phyloP scores from a whole-genome alignment of 2,329 filamentous ascomycete genomes.

The Aspergillus tamarii region DNA sequence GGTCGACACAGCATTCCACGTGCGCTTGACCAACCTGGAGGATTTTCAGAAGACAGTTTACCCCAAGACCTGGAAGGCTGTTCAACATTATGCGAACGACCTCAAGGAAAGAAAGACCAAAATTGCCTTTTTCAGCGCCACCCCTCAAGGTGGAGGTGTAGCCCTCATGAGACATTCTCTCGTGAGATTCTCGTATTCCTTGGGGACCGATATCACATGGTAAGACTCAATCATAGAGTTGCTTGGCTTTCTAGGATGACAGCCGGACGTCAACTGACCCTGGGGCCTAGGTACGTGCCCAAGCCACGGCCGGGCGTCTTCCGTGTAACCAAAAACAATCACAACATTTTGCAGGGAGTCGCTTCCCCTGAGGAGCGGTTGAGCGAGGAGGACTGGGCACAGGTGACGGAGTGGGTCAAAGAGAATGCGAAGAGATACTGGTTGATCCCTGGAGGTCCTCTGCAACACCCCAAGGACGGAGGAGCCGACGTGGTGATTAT shows the following conservation, averaged over 20 bases:
- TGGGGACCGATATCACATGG: conserved; percentile 74
- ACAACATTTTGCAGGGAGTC: conserved; percentile 86
- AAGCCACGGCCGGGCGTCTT: conserved; percentile 80
- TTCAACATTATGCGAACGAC: conserved; percentile 64
- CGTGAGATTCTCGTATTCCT: conserved; percentile 68
- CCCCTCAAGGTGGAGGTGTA: conserved; percentile 80
- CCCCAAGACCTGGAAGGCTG: conserved; percentile 65
- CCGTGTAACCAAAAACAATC: conserved; percentile 81
- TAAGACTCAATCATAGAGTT: conserved; percentile 48
- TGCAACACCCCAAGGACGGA: conserved; percentile 66
- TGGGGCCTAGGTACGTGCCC: conserved; percentile 63
- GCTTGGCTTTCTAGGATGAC: neutral
- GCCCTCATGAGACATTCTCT: conserved; percentile 81
- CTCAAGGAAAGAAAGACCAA: conserved; percentile 67
- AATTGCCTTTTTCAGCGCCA: conserved; percentile 78
- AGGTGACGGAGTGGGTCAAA: conserved; percentile 71
- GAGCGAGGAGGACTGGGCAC: conserved; percentile 61
- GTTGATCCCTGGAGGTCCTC: conserved; percentile 68
- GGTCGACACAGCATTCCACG: conserved; percentile 68
- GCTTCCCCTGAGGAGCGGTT: conserved; percentile 67
- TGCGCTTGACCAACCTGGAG: conserved; percentile 60
- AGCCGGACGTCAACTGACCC: conserved; percentile 4
- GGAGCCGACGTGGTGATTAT: conserved; percentile 78
- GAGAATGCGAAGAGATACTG: conserved; percentile 77
- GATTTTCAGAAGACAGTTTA: conserved; percentile 66